phyloP scores from a whole-genome alignment of 2,329 filamentous ascomycete genomes.

The Colletotrichum kahawae region DNA sequence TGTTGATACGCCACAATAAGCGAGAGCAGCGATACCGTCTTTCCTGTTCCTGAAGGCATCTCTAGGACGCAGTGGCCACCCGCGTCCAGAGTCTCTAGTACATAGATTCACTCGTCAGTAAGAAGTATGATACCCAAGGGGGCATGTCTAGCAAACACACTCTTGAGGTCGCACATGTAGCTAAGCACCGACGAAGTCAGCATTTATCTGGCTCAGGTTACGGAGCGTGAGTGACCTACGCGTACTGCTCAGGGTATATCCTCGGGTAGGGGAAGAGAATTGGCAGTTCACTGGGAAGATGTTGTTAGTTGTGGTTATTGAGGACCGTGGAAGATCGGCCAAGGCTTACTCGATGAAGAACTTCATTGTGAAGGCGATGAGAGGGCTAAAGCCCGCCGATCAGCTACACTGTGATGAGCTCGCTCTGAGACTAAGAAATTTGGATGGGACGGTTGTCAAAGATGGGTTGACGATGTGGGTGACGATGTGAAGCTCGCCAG shows the following conservation, averaged over 20 bases:
- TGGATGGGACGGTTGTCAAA: background rate
- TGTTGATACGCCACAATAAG: constrained; percentile 97
- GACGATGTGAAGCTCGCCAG: background rate
- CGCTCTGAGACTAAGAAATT: background rate
- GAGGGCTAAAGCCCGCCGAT: background rate
- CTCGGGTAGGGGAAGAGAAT: constrained; percentile 64
- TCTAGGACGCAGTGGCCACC: constrained; percentile 96
- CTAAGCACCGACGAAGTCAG: constrained; percentile 31
- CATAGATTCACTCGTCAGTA: background rate
- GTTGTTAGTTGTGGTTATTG: background rate
- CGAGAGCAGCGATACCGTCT: constrained; percentile 93
- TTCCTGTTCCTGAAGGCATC: constrained; percentile 98
- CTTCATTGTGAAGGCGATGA: background rate
- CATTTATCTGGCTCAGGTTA: background rate
- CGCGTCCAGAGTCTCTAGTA: constrained; percentile 80
- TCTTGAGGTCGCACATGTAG: constrained; percentile 64
- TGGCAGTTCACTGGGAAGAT: constrained; percentile 52
- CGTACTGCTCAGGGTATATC: constrained; percentile 67
- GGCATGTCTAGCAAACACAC: constrained; percentile 33
- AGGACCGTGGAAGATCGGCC: background rate
- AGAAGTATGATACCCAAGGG: background rate
- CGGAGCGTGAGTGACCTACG: constrained; percentile 38
- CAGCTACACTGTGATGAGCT: background rate
- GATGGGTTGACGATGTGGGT: background rate
- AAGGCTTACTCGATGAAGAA: constrained; percentile 25